Evolutionary conservation across 2,329 filamentous ascomycete species (phyloP).

Genomic region (Ophiostoma quercus): DNA sequence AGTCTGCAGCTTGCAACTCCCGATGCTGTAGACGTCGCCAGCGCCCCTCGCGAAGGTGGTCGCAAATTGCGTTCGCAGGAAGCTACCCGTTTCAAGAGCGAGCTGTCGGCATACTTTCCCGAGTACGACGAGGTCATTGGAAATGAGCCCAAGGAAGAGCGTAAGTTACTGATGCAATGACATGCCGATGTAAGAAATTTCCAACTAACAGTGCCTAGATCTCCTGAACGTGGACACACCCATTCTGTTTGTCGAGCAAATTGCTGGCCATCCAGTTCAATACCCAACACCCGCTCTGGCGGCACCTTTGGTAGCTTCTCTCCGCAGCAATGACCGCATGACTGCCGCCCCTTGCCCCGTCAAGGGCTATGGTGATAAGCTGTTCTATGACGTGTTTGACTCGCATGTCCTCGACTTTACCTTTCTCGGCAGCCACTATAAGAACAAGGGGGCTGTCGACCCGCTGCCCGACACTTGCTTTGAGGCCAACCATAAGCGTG

Average conservation of each 20-base stretch:
- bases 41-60: constrained; percentile 49
- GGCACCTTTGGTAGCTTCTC: background rate
- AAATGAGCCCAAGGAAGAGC: constrained; percentile 70
- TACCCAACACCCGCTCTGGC: constrained; percentile 25
- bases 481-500: constrained; percentile 51
- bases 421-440: constrained; percentile 46
- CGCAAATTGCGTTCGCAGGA: constrained; percentile 81
- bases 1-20: constrained; percentile 47
- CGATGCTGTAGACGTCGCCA: constrained; percentile 33
- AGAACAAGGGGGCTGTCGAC: constrained; percentile 44
- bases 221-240: constrained; percentile 66
- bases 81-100: constrained; percentile 80
- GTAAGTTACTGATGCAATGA: constrained; percentile 45
- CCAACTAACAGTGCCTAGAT: constrained; percentile 46
- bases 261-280: constrained; percentile 29
- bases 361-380: constrained; percentile 50
- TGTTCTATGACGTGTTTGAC: constrained; percentile 54
- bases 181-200: background rate
- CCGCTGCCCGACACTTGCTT: constrained; percentile 53
- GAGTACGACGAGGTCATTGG: constrained; percentile 94
- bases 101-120: constrained; percentile 82
- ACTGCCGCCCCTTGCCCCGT: constrained; percentile 36
- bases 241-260: constrained; percentile 62
- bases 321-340: background rate
- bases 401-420: constrained; percentile 53